phyloP scores from a whole-genome alignment of 1,284 basidiomycete species.

The Malassezia caprae region DNA sequence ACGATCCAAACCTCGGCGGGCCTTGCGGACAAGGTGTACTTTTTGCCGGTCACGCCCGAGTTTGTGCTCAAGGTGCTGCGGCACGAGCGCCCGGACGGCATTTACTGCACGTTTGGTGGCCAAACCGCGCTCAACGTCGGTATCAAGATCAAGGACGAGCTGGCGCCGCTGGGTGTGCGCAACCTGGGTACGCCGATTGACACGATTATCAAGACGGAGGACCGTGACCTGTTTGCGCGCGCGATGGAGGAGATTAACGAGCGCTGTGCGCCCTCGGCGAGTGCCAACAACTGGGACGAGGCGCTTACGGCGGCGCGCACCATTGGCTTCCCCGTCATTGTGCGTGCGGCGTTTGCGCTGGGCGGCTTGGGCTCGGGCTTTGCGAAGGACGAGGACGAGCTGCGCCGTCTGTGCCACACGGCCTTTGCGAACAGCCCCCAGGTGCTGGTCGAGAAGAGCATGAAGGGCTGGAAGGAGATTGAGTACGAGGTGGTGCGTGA shows the following conservation, averaged over 20 bases:
- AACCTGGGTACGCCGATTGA: conserved; percentile 94
- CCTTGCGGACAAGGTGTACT: conserved; percentile 97
- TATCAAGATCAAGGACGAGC: conserved; percentile 93
- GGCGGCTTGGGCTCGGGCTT: conserved; percentile 92
- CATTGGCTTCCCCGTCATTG: conserved; percentile 95
- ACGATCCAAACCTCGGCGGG: conserved; percentile 97
- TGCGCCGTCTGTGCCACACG: conserved; percentile 64
- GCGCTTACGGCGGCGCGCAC: conserved; percentile 69
- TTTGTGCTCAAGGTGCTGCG: conserved; percentile 96
- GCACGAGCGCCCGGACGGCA: conserved; percentile 95
- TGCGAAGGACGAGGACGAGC: conserved; percentile 75
- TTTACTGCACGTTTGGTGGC: conserved; percentile 96
- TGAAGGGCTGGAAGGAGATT: conserved; percentile 95
- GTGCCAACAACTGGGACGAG: conserved; percentile 65
- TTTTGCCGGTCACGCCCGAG: conserved; percentile 92
- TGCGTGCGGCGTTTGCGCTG: conserved; percentile 89
- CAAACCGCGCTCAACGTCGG: conserved; percentile 96
- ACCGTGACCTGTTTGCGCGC: conserved; percentile 81
- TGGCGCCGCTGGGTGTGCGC: conserved; percentile 65
- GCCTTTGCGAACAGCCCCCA: conserved; percentile 95
- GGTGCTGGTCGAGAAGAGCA: conserved; percentile 92
- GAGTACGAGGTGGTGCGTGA: conserved; percentile 99
- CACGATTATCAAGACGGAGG: conserved; percentile 94
- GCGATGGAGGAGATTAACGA: conserved; percentile 97
- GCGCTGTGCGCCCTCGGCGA: conserved; percentile 76